Conservation (phyloP, 2,329 filamentous ascomycete species). For the Colletotrichum tanaceti region DNA sequence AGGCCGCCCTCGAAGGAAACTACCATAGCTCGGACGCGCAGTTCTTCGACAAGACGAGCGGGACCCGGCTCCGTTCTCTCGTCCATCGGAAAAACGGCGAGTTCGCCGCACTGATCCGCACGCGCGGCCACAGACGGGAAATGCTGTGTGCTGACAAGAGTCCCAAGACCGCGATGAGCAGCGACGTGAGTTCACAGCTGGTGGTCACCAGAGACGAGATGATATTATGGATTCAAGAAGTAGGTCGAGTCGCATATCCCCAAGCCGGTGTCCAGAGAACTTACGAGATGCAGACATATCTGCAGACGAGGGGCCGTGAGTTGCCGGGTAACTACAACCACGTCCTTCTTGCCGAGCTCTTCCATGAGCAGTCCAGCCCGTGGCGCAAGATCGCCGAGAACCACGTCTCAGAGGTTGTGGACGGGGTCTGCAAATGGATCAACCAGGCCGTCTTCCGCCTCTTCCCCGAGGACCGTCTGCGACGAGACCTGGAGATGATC, state of each 20-base stretch:
- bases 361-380: constrained; percentile 66
- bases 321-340: constrained; percentile 72
- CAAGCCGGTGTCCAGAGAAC: constrained; percentile 48
- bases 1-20: constrained; percentile 60
- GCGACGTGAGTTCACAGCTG: constrained; percentile 38
- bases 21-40: constrained; percentile 54
- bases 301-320: constrained; percentile 54
- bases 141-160: constrained; percentile 45
- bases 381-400: constrained; percentile 54
- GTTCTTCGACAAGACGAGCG: constrained; percentile 62
- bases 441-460: background rate
- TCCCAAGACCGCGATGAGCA: background rate
- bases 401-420: constrained; percentile 5
- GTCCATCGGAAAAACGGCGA: constrained; percentile 61
- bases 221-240: background rate
- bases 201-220: constrained; percentile 26
- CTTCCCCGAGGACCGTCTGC: constrained; percentile 17
- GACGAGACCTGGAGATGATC: background rate
- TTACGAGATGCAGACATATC: background rate
- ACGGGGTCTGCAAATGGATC: constrained; percentile 14
- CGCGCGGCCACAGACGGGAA: constrained; percentile 54
- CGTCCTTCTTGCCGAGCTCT: constrained; percentile 68
- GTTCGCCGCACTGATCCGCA: constrained; percentile 59
- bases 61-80: constrained; percentile 63
- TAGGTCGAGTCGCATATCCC: constrained; percentile 1